Conservation (phyloP, 768 basidiomycete species). For the Scleroderma citrinum region DNA sequence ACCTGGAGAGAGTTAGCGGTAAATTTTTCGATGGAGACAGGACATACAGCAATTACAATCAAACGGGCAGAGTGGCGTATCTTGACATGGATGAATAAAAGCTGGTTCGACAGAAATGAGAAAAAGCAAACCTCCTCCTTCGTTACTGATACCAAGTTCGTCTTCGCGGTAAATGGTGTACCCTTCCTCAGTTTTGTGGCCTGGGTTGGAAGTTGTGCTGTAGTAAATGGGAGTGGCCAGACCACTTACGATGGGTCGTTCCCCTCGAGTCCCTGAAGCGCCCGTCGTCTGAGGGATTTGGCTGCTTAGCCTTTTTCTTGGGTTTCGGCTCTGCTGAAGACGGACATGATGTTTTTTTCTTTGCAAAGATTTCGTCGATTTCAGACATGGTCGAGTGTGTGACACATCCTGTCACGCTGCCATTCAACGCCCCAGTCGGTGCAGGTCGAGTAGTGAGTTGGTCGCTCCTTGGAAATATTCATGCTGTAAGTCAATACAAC, state of each 20-base stretch:
- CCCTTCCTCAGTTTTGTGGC: slow-evolving; percentile 75
- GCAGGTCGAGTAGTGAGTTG: not conserved
- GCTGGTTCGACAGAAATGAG: slow-evolving; percentile 9
- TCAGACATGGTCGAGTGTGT: slow-evolving; percentile 51
- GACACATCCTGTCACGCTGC: not conserved
- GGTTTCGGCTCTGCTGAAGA: not conserved
- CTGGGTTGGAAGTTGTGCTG: slow-evolving; percentile 33
- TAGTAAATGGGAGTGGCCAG: not conserved
- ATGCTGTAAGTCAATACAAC: slow-evolving; percentile 29
- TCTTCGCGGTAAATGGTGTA: slow-evolving; percentile 77
- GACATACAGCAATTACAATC: slow-evolving; percentile 83
- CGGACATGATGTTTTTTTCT: slow-evolving; percentile 2
- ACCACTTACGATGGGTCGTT: slow-evolving; percentile 54
- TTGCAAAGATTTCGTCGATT: slow-evolving; percentile 81
- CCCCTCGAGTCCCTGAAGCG: slow-evolving; percentile 75
- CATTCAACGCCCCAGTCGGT: not conserved
- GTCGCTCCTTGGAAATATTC: slow-evolving; percentile 5
- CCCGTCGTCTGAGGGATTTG: slow-evolving; percentile 33
- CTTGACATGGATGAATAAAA: slow-evolving; percentile 35
- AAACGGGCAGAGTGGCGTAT: slow-evolving; percentile 81
- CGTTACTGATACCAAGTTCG: slow-evolving; percentile 63
- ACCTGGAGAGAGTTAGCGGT: slow-evolving; percentile 12
- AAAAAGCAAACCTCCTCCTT: slow-evolving; percentile 61
- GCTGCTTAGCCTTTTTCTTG: slow-evolving; percentile 19
- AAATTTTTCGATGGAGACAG: not conserved